Percentiles rank a stretch among this genome's conserved stretches.
Evolutionary conservation across 805 yeast genomes (phyloP).

Genomic region (Scheffersomyces ergatensis): DNA sequence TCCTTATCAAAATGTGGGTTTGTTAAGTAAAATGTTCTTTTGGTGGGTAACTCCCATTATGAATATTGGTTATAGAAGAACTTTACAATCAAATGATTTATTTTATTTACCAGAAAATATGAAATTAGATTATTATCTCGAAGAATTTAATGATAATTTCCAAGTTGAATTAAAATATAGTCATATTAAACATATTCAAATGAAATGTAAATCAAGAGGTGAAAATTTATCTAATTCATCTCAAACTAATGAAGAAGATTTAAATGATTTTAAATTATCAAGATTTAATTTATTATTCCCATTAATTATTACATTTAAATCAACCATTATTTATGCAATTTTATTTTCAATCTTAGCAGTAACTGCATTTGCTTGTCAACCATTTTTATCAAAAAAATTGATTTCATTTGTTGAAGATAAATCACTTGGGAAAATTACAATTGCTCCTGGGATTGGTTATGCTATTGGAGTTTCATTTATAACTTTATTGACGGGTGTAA

Average conservation of each 20-base stretch:
- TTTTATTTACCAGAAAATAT: too few relatives aligned
- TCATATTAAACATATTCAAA: slow-evolving; percentile 11
- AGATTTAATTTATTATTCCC: slow-evolving; percentile 13
- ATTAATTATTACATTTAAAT: slow-evolving; percentile 22
- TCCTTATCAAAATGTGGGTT: slow-evolving; percentile 35
- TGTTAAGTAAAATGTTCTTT: slow-evolving; percentile 43
- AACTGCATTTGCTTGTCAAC: slow-evolving; percentile 7
- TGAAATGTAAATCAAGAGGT: slow-evolving; percentile 19
- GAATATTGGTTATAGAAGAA: too few relatives aligned
- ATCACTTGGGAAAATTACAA: slow-evolving; percentile 12
- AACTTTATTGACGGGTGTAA: slow-evolving; percentile 11
- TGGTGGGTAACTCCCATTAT: slow-evolving; percentile 66
- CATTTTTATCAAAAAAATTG: slow-evolving; percentile 27
- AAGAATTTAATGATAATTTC: slow-evolving; percentile 5
- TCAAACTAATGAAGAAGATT: slow-evolving; percentile 17
- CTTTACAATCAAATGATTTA: too few relatives aligned
- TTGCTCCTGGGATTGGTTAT: slow-evolving; percentile 31
- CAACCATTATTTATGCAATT: slow-evolving; percentile 10
- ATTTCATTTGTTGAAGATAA: slow-evolving; percentile 26
- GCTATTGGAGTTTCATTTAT: slow-evolving; percentile 25
- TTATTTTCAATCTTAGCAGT: slow-evolving; percentile 1
- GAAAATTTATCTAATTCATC: slow-evolving; percentile 14
- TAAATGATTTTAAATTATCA: slow-evolving; percentile 22
- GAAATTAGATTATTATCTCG: slow-evolving; percentile 25
- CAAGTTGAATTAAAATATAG: slow-evolving; percentile 12